phyloP scores from a whole-genome alignment of 805 yeast genomes.

The Priceomyces melissophilus region DNA sequence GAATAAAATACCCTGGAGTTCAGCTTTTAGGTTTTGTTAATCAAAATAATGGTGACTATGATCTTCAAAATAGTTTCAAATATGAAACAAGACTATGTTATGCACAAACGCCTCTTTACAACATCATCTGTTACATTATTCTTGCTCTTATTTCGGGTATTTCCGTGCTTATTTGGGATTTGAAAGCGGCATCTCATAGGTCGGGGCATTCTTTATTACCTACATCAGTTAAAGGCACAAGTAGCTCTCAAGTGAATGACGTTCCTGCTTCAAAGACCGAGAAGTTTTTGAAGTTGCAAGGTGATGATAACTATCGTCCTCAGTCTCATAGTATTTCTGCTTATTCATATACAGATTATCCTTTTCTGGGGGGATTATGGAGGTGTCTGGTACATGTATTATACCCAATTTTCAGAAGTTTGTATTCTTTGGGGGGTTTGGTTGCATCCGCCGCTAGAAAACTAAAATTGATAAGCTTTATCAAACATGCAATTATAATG shows the following conservation, averaged over 20 bases:
- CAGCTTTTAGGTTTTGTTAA: slow-evolving; percentile 31
- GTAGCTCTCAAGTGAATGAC: not conserved
- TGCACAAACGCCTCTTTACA: slow-evolving; percentile 44
- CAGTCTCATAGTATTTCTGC: no score
- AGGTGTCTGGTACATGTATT: no score
- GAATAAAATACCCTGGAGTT: slow-evolving; percentile 38
- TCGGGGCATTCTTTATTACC: slow-evolving; percentile 27
- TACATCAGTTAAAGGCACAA: not conserved
- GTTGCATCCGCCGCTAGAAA: slow-evolving; percentile 5
- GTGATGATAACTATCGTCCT: slow-evolving; percentile 9
- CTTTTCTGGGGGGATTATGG: no score
- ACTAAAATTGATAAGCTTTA: slow-evolving; percentile 17
- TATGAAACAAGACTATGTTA: slow-evolving; percentile 44
- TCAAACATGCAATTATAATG: slow-evolving; percentile 18
- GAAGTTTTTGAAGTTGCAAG: slow-evolving; percentile 30
- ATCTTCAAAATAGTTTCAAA: slow-evolving; percentile 20
- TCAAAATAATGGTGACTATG: slow-evolving; percentile 4
- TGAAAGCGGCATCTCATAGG: slow-evolving; percentile 23
- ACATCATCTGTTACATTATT: slow-evolving; percentile 34
- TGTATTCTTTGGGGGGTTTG: no score
- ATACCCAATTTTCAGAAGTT: no score
- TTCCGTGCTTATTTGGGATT: slow-evolving; percentile 25
- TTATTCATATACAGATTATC: no score
- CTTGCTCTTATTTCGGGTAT: slow-evolving; percentile 32
- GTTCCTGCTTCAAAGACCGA: slow-evolving; percentile 10